These are phyloP conservation scores for Hypomontagnella submonticulosa DNA, from an alignment of 495 filamentous ascomycete genomes.

Conservation along the genomic window DNA sequence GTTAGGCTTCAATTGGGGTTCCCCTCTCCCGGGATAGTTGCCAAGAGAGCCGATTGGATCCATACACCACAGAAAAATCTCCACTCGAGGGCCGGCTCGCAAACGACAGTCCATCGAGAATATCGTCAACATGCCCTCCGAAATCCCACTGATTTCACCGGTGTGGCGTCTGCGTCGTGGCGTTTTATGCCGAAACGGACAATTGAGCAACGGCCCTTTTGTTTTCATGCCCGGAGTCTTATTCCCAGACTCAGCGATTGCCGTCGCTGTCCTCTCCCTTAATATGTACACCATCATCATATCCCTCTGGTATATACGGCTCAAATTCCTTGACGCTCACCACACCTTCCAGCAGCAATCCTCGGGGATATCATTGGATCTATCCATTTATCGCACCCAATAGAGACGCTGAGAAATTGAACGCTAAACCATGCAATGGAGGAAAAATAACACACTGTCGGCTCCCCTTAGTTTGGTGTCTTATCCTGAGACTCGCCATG, in stretches of 20 bases:
- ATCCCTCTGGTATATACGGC: slow-evolving; percentile 18
- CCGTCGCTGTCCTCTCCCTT: background rate
- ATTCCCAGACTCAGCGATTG: background rate
- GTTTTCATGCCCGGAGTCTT: background rate
- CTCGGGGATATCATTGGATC: slow-evolving; percentile 29
- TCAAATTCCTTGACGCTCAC: slow-evolving; percentile 7
- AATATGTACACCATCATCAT: slow-evolving; percentile 8
- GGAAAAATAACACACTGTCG: background rate
- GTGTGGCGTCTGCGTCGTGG: background rate
- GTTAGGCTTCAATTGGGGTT: slow-evolving; percentile 1
- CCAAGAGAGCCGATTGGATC: slow-evolving; percentile 33
- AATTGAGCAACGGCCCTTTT: slow-evolving; percentile 4
- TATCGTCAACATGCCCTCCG: slow-evolving; percentile 8
- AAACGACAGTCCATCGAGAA: slow-evolving; percentile 20
- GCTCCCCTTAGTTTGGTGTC: slow-evolving; percentile 18
- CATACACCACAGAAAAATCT: slow-evolving; percentile 17
- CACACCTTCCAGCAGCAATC: slow-evolving; percentile 5
- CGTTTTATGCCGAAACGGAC: background rate
- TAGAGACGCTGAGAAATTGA: background rate
- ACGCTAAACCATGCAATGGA: slow-evolving; percentile 3
- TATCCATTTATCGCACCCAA: slow-evolving; percentile 10
- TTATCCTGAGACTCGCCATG: slow-evolving; percentile 16
- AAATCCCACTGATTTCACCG: slow-evolving; percentile 10
- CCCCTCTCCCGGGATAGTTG: slow-evolving; percentile 13
- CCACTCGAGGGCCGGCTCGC: slow-evolving; percentile 16